Evolutionary conservation across 371 early-diverging fungal genomes (phyloP).

Genomic region (Massospora cicadina): DNA sequence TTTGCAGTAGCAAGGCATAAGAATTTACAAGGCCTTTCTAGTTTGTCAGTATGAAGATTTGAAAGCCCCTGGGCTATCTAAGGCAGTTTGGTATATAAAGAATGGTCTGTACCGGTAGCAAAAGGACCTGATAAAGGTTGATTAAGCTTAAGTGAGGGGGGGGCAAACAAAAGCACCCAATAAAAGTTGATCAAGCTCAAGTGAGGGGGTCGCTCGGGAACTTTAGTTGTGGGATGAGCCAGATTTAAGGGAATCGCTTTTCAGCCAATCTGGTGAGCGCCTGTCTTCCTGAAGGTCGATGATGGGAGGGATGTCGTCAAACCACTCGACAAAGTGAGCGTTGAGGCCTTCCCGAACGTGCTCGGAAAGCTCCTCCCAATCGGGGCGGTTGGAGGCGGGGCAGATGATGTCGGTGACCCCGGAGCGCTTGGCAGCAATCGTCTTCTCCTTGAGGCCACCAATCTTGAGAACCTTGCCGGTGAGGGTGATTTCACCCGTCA

Average conservation of each 20-base stretch:
- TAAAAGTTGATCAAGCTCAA: no score
- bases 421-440: constrained; percentile 90
- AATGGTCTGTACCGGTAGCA: no score
- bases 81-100: no score
- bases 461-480: constrained; percentile 93
- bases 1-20: no score
- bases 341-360: constrained; percentile 78
- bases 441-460: constrained; percentile 93
- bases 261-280: neutral
- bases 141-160: no score
- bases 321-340: constrained; percentile 67
- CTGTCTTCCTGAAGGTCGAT: constrained; percentile 4
- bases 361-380: constrained; percentile 88
- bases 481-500: constrained; percentile 95
- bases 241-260: neutral
- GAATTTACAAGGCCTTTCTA: no score
- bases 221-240: no score
- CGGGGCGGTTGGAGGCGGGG: constrained; percentile 74
- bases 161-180: no score
- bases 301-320: constrained; percentile 28
- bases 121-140: no score
- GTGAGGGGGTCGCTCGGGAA: no score
- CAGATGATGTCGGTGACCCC: constrained; percentile 75
- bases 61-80: no score
- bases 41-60: no score